Conservation (phyloP, 225 moss, liverwort and hornwort genomes). For the Marchantia paleacea region DNA sequence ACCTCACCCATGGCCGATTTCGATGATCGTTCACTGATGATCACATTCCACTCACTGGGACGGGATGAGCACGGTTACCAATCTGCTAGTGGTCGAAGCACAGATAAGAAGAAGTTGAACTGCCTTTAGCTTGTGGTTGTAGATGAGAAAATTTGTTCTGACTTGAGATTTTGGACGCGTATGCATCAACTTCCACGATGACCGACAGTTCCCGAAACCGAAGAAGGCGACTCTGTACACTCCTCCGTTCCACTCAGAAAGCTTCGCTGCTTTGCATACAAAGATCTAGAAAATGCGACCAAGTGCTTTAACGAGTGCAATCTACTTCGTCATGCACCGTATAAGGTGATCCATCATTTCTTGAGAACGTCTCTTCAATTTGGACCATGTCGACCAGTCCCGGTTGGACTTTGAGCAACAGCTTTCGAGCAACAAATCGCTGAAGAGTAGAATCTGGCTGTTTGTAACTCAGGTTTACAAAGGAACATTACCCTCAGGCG, state of each 20-base stretch:
- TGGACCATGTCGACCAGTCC: neutral
- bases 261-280: conserved; percentile 1
- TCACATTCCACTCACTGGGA: no score
- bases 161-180: neutral
- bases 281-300: conserved; percentile 13
- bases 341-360: neutral
- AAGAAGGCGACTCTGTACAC: neutral
- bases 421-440: neutral
- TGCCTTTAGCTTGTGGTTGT: neutral
- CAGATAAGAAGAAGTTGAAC: neutral
- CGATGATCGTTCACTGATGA: no score
- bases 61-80: no score
- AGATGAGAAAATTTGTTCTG: neutral
- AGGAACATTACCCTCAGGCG: conserved; percentile 5
- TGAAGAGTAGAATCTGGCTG: neutral
- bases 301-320: conserved; percentile 4
- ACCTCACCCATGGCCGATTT: no score
- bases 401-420: neutral
- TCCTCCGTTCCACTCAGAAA: neutral
- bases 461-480: neutral
- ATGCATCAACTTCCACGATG: neutral
- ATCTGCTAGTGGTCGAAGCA: neutral
- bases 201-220: neutral
- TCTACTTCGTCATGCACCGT: neutral
- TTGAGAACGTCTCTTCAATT: neutral